Evolutionary conservation across 495 filamentous ascomycete genomes (phyloP).

Genomic region (Neurospora sp.): DNA sequence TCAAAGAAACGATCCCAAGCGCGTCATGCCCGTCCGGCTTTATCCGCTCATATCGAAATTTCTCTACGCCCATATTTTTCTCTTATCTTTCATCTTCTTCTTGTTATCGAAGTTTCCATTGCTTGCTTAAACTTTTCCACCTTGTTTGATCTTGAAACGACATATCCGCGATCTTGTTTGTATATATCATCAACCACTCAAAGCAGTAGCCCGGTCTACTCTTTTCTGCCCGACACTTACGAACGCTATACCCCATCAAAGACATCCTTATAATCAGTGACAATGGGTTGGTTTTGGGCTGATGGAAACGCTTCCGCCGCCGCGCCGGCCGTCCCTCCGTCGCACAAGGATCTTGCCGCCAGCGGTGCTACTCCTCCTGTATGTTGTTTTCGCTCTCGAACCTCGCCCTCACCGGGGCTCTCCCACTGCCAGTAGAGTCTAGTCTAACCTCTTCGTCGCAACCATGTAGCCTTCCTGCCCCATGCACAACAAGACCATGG

Average conservation of each 20-base stretch:
- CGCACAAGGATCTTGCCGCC: constrained; percentile 18
- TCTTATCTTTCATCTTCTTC: neutral
- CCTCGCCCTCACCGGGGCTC: neutral
- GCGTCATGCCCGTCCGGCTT: neutral
- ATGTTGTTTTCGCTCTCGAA: constrained; percentile 27
- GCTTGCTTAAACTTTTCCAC: neutral
- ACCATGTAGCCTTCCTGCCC: constrained; percentile 69
- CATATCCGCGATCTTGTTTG: neutral
- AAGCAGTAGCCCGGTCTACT: neutral
- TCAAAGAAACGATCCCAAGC: neutral
- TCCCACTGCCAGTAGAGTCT: neutral
- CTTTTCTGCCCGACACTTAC: neutral
- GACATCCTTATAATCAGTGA: neutral
- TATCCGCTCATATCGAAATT: neutral
- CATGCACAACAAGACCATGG: constrained; percentile 62
- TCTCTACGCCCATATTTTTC: neutral
- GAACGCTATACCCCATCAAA: neutral
- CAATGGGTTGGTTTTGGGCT: constrained; percentile 99
- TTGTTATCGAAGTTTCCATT: neutral
- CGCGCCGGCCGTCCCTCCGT: constrained; percentile 14
- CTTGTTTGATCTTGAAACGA: neutral
- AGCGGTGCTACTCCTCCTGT: constrained; percentile 55
- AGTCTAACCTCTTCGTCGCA: constrained; percentile 20
- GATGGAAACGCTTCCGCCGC: constrained; percentile 45
- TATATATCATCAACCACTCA: neutral